A percentile compares a stretch with the other conserved stretches of the same genome.
Conservation (phyloP, 2,329 filamentous ascomycete genomes). For the Leptoxyphium fumago region DNA sequence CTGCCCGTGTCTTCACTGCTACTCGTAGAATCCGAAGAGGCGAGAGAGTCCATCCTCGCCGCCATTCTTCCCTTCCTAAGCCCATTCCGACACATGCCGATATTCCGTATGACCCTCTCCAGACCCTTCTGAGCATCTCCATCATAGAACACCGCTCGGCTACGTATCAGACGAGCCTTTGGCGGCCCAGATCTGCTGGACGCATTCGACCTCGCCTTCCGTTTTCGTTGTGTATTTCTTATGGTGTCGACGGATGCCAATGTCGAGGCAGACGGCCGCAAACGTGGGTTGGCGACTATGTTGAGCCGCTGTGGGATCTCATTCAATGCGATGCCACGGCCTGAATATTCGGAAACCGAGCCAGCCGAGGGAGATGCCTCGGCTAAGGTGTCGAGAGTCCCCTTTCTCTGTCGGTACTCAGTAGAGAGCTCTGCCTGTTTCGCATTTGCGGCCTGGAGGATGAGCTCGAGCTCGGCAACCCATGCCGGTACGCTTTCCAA, state of each 20-base stretch:
- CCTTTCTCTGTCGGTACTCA: neutral
- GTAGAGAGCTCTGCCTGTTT: slow-evolving; percentile 8
- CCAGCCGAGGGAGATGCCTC: slow-evolving; percentile 7
- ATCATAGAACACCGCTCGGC: slow-evolving; percentile 87
- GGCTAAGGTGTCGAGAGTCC: slow-evolving; percentile 8
- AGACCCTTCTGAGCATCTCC: slow-evolving; percentile 72
- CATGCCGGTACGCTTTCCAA: slow-evolving; percentile 17
- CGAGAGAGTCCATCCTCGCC: slow-evolving; percentile 46
- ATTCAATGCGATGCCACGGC: neutral
- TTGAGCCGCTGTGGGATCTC: neutral
- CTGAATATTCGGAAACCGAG: slow-evolving; percentile 6
- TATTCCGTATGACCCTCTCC: slow-evolving; percentile 66
- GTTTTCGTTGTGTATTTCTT: slow-evolving; percentile 22
- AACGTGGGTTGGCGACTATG: slow-evolving; percentile 2
- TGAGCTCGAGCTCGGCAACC: slow-evolving; percentile 18
- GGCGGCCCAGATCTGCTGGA: slow-evolving; percentile 28
- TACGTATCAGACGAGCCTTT: slow-evolving; percentile 54
- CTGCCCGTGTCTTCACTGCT: slow-evolving; percentile 18
- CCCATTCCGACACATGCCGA: slow-evolving; percentile 66
- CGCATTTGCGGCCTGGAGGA: slow-evolving; percentile 11
- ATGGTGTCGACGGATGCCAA: slow-evolving; percentile 15
- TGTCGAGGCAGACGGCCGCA: slow-evolving; percentile 12
- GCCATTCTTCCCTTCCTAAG: slow-evolving; percentile 83
- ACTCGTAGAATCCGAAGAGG: slow-evolving; percentile 20
- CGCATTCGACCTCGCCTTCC: slow-evolving; percentile 28